phyloP scores from a whole-genome alignment of 768 basidiomycete genomes.

The Lentinula detonsa region DNA sequence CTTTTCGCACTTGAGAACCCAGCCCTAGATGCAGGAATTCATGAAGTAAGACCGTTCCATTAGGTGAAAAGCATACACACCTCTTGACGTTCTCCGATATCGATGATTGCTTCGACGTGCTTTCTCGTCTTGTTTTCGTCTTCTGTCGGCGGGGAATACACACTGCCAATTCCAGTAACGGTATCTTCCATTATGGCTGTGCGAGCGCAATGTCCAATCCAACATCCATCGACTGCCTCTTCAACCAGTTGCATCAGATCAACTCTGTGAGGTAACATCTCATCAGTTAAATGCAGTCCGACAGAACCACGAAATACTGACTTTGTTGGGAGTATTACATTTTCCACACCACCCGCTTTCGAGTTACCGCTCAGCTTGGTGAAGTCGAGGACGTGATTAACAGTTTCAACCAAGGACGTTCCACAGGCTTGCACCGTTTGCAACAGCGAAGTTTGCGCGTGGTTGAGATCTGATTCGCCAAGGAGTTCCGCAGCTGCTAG shows the following conservation, averaged over 20 bases:
- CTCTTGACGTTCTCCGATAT: slow-evolving; percentile 67
- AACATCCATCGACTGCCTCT: slow-evolving; percentile 89
- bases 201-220: slow-evolving; percentile 87
- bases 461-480: slow-evolving; percentile 74
- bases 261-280: slow-evolving; percentile 30
- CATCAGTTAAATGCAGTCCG: slow-evolving; percentile 16
- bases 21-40: slow-evolving; percentile 47
- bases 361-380: slow-evolving; percentile 88
- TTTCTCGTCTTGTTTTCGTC: slow-evolving; percentile 35
- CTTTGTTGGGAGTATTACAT: slow-evolving; percentile 65
- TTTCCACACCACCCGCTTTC: slow-evolving; percentile 73
- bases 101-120: slow-evolving; percentile 83
- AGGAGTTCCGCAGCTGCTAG: slow-evolving; percentile 90
- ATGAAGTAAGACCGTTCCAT: neutral
- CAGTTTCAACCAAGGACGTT: slow-evolving; percentile 92
- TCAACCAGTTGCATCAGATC: slow-evolving; percentile 80
- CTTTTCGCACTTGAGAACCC: slow-evolving; percentile 84
- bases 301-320: slow-evolving; percentile 24
- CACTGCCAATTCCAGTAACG: slow-evolving; percentile 72
- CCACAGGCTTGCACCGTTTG: slow-evolving; percentile 94
- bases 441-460: slow-evolving; percentile 79
- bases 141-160: slow-evolving; percentile 80
- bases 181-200: slow-evolving; percentile 61
- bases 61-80: slow-evolving; percentile 29
- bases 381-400: slow-evolving; percentile 95